phyloP scores from a whole-genome alignment of 2,329 filamentous ascomycete species.

The Arthrobotrys musiformis region DNA sequence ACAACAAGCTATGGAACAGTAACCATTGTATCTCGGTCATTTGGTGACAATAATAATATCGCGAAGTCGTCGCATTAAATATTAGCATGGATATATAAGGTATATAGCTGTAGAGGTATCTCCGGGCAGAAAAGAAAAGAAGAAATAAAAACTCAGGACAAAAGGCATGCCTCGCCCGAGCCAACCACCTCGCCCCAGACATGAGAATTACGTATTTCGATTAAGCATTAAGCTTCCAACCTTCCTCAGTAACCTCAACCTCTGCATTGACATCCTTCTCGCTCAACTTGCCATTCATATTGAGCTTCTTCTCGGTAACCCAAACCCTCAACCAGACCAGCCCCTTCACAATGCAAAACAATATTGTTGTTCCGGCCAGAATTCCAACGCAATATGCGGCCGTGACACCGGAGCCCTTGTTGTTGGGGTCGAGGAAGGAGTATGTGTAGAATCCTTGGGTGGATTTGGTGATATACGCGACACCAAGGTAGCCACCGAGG shows the following conservation, averaged over 20 bases:
- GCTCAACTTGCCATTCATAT: constrained; percentile 63
- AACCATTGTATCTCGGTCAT: too few relatives aligned
- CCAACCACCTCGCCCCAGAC: background rate
- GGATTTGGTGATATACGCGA: constrained; percentile 78
- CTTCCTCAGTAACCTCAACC: constrained; percentile 57
- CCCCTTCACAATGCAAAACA: constrained; percentile 68
- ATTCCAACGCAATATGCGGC: constrained; percentile 74
- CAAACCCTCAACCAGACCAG: constrained; percentile 68
- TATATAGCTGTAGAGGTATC: constrained; percentile 1
- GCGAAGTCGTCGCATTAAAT: constrained; percentile 4
- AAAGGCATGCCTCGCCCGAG: background rate
- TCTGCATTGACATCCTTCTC: constrained; percentile 57
- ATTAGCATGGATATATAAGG: background rate
- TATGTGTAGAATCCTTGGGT: constrained; percentile 81
- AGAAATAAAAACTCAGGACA: background rate
- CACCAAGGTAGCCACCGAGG: constrained; percentile 75
- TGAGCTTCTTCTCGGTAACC: constrained; percentile 65
- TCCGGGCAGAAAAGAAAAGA: too few relatives aligned
- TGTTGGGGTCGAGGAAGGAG: constrained; percentile 75
- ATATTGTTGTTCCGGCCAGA: constrained; percentile 66
- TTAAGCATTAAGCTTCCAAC: constrained; percentile 51
- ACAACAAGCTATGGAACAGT: background rate
- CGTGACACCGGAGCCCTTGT: constrained; percentile 68
- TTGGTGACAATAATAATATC: background rate
- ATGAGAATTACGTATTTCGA: background rate